A percentile compares a stretch with the other conserved stretches of the same genome.
Conservation (phyloP, 108 stramenopile species). For the Fistulifera pelliculosa region DNA sequence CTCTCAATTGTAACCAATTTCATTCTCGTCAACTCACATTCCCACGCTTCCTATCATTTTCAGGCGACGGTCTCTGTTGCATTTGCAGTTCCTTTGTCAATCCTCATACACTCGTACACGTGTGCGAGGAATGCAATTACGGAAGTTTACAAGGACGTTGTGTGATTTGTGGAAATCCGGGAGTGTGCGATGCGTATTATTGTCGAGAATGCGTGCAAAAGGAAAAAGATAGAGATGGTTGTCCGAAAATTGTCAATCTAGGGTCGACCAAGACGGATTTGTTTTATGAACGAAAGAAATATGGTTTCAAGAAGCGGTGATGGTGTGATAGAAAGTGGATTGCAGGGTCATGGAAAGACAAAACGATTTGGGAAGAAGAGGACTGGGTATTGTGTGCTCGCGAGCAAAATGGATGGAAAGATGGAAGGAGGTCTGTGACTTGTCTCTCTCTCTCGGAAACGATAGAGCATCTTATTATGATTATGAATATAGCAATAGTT, state of each 20-base stretch:
- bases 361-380: too few species aligned
- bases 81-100: conserved; percentile 98
- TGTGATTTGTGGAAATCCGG: conserved; percentile 93
- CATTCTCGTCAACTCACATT: neutral
- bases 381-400: too few species aligned
- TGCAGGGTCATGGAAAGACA: too few species aligned
- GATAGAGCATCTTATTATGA: too few species aligned
- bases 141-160: conserved; percentile 91
- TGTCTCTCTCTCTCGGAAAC: too few species aligned
- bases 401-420: too few species aligned
- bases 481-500: too few species aligned
- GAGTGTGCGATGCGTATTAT: conserved; percentile 98
- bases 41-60: too few species aligned
- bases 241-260: conserved; percentile 99
- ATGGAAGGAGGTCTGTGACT: too few species aligned
- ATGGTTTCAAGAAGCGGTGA: conserved; percentile 85
- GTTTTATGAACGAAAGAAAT: conserved; percentile 98
- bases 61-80: conserved; percentile 93
- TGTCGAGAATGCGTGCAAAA: conserved; percentile 94
- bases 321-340: too few species aligned
- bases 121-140: conserved; percentile 99
- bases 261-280: conserved; percentile 93
- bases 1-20: neutral
- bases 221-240: conserved; percentile 97
- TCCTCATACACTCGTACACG: conserved; percentile 78